Percentiles rank a stretch among this genome's conserved stretches.
Conservation (phyloP, 78 protist genomes). For the Creolimax fragrantissima region DNA sequence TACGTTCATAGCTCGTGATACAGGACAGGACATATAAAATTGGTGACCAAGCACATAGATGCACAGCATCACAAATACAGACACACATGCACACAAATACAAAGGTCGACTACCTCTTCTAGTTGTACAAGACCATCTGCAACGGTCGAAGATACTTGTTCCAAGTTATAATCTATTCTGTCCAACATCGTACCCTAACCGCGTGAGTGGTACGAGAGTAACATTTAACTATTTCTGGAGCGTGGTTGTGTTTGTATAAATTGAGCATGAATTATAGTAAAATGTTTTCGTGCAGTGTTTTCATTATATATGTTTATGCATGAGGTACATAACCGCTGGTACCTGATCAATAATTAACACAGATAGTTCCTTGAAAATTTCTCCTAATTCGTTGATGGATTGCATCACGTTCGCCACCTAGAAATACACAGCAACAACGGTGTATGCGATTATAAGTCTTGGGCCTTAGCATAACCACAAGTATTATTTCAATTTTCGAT, state of each 20-base stretch:
- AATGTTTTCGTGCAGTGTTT: too few species aligned
- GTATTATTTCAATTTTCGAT: too few species aligned
- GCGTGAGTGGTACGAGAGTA: too few species aligned
- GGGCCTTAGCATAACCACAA: too few species aligned
- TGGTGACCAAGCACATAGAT: background rate
- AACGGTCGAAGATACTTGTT: background rate
- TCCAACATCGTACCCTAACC: constrained; percentile 8
- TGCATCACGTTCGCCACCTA: background rate
- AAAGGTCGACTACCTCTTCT: too few species aligned
- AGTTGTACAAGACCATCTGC: background rate
- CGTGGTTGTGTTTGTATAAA: too few species aligned
- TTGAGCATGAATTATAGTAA: too few species aligned
- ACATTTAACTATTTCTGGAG: too few species aligned
- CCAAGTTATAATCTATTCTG: background rate
- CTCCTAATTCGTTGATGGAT: background rate
- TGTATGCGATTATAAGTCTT: too few species aligned
- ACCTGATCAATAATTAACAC: background rate
- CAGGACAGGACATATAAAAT: background rate
- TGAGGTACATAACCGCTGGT: too few species aligned
- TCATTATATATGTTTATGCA: too few species aligned
- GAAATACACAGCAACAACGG: background rate
- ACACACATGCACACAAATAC: background rate
- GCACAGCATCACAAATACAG: background rate
- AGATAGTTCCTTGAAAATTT: background rate
- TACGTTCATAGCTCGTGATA: too few species aligned